phyloP scores from a whole-genome alignment of 108 stramenopile genomes.

The Conticribra guillardii region DNA sequence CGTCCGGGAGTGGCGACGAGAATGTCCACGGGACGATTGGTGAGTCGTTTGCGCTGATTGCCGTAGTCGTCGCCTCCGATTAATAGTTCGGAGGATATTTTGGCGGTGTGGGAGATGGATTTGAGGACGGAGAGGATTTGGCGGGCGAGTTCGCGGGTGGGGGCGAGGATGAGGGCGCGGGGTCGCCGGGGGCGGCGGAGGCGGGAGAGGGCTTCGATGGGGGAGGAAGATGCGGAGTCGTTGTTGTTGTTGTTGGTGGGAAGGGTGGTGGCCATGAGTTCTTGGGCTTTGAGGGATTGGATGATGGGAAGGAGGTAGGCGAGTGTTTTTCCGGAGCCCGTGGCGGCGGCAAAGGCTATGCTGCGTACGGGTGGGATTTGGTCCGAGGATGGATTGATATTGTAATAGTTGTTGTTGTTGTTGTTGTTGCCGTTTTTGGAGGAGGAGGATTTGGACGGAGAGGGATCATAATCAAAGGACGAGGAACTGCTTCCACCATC shows the following conservation, averaged over 20 bases:
- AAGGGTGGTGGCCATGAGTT: conserved; percentile 59
- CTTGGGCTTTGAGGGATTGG: conserved; percentile 80
- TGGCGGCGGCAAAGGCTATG: conserved; percentile 39
- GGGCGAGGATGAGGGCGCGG: conserved; percentile 88
- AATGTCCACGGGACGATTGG: conserved; percentile 81
- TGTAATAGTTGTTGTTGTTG: no score
- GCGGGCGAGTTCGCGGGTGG: conserved; percentile 91
- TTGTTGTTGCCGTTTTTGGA: no score
- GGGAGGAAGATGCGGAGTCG: conserved; percentile 6
- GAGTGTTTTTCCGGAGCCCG: conserved; percentile 88
- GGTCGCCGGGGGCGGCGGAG: conserved; percentile 84
- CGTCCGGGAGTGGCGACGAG: conserved; percentile 94
- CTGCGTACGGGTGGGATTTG: conserved; percentile 18
- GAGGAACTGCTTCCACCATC: no score
- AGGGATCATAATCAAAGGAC: no score
- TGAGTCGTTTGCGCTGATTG: conserved; percentile 69
- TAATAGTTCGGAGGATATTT: conserved; percentile 80
- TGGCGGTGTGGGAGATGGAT: conserved; percentile 77
- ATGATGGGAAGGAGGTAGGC: conserved; percentile 89
- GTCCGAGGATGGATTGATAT: neutral
- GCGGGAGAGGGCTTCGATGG: conserved; percentile 20
- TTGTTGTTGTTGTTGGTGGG: neutral
- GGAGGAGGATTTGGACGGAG: no score
- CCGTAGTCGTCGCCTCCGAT: conserved; percentile 94
- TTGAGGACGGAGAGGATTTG: conserved; percentile 94